Base-by-base conservation (phyloP, 306 rosid genomes). In the Acacia confusa region DNA sequence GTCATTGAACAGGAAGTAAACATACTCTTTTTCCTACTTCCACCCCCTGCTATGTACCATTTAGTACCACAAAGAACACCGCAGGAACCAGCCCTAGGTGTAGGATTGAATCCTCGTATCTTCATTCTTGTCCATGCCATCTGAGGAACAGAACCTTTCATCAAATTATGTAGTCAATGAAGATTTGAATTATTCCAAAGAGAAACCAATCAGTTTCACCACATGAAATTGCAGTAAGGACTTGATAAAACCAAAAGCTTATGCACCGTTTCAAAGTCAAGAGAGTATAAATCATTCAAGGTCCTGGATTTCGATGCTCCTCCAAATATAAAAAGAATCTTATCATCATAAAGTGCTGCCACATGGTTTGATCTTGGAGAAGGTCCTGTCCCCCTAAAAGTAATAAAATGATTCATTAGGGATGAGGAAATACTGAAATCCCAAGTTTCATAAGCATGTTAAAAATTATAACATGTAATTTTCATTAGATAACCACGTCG, bases 121-220 rank as follows among this genome's bases (percentile, higher is more conserved):
- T 91, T 95, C 55, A 95, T 92, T 88, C 97, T 92, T 82, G 99
- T 89, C 98, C 99, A 95, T 67, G 90, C 92, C 98, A 95, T 92
- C 98, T 93, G 92, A 78, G 64, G 74, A 87, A 78, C 78, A 84
- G 47, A 79, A 78, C 45, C 40, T 70, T 60, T 55, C 74, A 87
- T 83, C 72, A 65, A 85, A 87, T 71, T 72, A 73, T 61, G 81
- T 3, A 77, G 38, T 27, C 74, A 77, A 84, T 53, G 55, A 75
- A 66, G 22, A 71, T 75, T 50, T 41, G 73, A n/a, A 60, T 53
- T 22, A 47, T 30, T 67, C 72, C 67, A 74, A 70, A 63, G 74
- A 81, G 40, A 82, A 74, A 67, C 77, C 50, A 83, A 53, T 32
- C 70, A 41, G 53, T 30, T 78, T 57, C 84, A 70, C 70, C 43